Base-by-base conservation (phyloP, 306 rosid genomes). In the barrel medic (Medicago truncatula) region DNA sequence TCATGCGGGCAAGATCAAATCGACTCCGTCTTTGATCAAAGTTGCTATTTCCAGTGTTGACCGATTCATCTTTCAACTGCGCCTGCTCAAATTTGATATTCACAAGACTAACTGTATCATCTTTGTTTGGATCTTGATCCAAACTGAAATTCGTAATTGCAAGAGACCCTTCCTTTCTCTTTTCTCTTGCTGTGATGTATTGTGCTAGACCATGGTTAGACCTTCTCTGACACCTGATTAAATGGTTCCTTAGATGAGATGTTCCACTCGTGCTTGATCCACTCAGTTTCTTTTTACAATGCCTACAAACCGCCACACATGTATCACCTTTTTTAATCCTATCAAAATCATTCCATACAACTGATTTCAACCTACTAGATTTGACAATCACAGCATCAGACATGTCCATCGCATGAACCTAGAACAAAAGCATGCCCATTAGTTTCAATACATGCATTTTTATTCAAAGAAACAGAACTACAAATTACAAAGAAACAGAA, bases 251-350 rank as follows among this genome's bases (percentile, higher is more conserved):
- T 81, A 96, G 80, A 88, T 96, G 99, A n/a, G 99, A 96, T 63
- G 98, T 96, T 80, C 99, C 98, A 70, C 99, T 96, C 50, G 96
- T 87, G 82, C 99, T 96, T 69, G 99, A 96, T 71, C 99, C 99
- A 63, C 99, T 96, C 82, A 96, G 88, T 80, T 85, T 96, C 97
- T 96, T 96, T 76, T 89, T 96, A 82, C 99, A 96, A 67, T 96
- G 99, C 87, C 93, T 88, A 81, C 99, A 96, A 50, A 96, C 87
- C 66, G 99, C 99, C 80, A 96, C 79, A 76, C 87, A 96, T 4
- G 93, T 82, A 70, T 96, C 99, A 7, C 96, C 99, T 67, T 92
- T 92, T 78, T 96, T 96, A 74, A 96, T 84, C 87, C 99, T 85
- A 80, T 96, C 99, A 71, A 96, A 96, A 81, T 96, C 99, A 79